Conservation (phyloP, 208 protist species). For the Acanthamoeba royreba region DNA sequence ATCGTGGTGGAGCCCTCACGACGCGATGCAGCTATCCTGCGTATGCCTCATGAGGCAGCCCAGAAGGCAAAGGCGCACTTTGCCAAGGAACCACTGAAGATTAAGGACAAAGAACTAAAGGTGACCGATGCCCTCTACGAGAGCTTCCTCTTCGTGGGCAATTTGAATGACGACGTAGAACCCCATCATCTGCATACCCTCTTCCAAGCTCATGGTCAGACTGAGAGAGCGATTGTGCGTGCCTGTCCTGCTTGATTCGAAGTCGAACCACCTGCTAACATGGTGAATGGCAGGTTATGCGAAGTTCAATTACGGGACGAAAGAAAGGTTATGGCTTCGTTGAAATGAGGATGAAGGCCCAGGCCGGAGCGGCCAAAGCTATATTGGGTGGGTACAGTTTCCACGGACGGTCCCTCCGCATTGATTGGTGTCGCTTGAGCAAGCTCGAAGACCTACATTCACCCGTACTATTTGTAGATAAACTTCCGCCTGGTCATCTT, state of each 20-base stretch:
- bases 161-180: background rate
- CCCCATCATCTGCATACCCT: background rate
- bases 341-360: background rate
- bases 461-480: background rate
- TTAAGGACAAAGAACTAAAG: background rate
- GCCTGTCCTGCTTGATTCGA: background rate
- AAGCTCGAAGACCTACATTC: conserved; percentile 14
- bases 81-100: background rate
- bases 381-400: background rate
- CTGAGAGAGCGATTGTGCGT: background rate
- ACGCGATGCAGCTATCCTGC: background rate
- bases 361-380: background rate
- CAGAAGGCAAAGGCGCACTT: background rate
- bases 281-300: background rate
- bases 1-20: background rate
- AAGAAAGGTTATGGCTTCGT: conserved; percentile 12
- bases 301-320: background rate
- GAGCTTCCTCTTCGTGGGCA: conserved; percentile 2
- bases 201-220: background rate
- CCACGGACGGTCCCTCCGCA: background rate
- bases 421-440: background rate
- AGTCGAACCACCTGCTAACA: background rate
- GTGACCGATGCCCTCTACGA: background rate
- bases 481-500: background rate
- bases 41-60: background rate